Conservation (phyloP, 1,284 basidiomycete genomes). For the Sanghuangporus weigelae region DNA sequence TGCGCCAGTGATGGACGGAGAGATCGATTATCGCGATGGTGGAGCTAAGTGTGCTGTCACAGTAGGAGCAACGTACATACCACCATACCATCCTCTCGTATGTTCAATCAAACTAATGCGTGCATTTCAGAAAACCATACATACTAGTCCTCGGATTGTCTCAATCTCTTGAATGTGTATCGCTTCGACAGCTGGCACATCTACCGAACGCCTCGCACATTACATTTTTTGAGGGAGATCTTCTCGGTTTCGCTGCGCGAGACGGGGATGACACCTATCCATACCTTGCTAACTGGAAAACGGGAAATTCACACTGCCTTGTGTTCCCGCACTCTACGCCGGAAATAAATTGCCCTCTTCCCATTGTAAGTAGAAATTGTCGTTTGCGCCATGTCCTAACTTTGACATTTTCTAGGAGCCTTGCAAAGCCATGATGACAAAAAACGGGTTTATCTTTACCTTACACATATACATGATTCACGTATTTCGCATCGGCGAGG, state of each 20-base stretch:
- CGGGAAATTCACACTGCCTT: background rate
- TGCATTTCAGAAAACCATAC: background rate
- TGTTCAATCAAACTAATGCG: background rate
- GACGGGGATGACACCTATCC: conserved; percentile 11
- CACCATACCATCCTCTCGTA: background rate
- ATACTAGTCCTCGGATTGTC: background rate
- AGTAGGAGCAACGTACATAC: background rate
- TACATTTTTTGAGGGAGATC: background rate
- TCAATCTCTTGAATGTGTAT: background rate
- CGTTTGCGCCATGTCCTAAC: background rate
- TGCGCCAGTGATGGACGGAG: conserved; percentile 9
- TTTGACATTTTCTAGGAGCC: background rate
- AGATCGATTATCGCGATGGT: background rate
- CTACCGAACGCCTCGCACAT: conserved; percentile 6
- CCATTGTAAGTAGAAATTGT: background rate
- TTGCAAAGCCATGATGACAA: background rate
- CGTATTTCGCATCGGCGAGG: background rate
- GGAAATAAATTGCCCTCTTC: background rate
- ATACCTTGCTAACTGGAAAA: background rate
- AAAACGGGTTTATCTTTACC: background rate
- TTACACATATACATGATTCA: background rate
- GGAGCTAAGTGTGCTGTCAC: background rate
- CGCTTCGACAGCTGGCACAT: background rate
- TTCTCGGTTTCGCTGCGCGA: conserved; percentile 7
- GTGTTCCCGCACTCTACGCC: background rate